Evolutionary conservation across 805 yeast genomes (phyloP).

Genomic region (Myxozyma nipponensis): DNA sequence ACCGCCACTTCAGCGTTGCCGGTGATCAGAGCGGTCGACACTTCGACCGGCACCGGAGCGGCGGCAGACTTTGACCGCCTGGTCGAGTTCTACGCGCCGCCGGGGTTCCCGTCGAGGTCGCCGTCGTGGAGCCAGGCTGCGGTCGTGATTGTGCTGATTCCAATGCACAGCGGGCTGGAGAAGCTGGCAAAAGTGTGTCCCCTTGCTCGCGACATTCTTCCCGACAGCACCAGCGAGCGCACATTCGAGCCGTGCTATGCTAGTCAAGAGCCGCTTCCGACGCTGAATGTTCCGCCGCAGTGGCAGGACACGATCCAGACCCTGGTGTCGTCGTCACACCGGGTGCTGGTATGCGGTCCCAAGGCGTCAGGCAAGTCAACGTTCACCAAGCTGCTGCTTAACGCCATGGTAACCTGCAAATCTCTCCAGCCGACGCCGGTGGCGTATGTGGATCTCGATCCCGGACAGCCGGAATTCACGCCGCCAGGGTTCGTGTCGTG

Average conservation of each 20-base stretch:
- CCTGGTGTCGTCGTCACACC: conserved; percentile 2
- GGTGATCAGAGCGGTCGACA: conserved; percentile 3
- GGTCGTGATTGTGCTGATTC: conserved; percentile 26
- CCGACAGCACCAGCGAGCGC: not conserved
- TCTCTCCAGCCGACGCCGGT: not conserved
- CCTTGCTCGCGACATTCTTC: not conserved
- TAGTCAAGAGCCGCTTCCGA: conserved; percentile 22
- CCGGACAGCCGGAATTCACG: conserved; percentile 82
- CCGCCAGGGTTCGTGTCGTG: conserved; percentile 64
- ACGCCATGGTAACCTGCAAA: conserved; percentile 32
- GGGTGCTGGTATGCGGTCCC: conserved; percentile 52
- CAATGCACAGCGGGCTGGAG: conserved; percentile 9
- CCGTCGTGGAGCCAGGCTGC: conserved; percentile 25
- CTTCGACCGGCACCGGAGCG: conserved; percentile 3
- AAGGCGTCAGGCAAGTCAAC: conserved; percentile 85
- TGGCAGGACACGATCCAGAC: conserved; percentile 6
- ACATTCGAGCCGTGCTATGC: not conserved
- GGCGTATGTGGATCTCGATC: conserved; percentile 69
- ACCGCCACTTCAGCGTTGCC: conserved; percentile 29
- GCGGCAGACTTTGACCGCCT: conserved; percentile 5
- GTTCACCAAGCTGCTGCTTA: conserved; percentile 51
- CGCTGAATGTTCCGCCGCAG: conserved; percentile 2
- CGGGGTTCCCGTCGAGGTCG: conserved; percentile 5
- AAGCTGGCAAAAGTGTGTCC: conserved; percentile 3
- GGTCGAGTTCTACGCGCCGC: not conserved